phyloP scores from a whole-genome alignment of 495 filamentous ascomycete genomes.

The Xylaria venustula region DNA sequence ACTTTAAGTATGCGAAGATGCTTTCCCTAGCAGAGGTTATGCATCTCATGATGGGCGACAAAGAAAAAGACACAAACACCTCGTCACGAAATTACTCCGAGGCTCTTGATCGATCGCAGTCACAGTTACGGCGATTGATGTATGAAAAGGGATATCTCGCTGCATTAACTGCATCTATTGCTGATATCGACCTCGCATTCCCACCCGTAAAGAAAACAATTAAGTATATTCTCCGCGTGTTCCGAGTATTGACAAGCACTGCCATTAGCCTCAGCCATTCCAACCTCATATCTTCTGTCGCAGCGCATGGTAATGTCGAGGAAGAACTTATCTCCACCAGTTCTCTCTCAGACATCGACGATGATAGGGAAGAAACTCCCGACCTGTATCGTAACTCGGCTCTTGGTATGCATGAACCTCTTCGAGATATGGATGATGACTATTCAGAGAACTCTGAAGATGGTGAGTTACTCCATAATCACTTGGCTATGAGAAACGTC shows the following conservation, averaged over 20 bases:
- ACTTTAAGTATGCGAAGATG: slow-evolving; percentile 82
- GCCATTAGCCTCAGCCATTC: slow-evolving; percentile 80
- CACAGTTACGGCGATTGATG: slow-evolving; percentile 89
- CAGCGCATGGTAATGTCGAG: slow-evolving; percentile 68
- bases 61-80: slow-evolving; percentile 54
- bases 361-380: slow-evolving; percentile 91
- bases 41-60: slow-evolving; percentile 82
- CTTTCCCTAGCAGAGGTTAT: slow-evolving; percentile 87
- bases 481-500: not conserved
- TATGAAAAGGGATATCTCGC: slow-evolving; percentile 95
- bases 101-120: slow-evolving; percentile 50
- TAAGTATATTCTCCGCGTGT: slow-evolving; percentile 89
- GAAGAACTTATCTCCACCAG: slow-evolving; percentile 89
- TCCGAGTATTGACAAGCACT: slow-evolving; percentile 84
- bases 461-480: slow-evolving; percentile 25
- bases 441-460: slow-evolving; percentile 70
- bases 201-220: slow-evolving; percentile 88
- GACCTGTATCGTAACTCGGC: slow-evolving; percentile 97
- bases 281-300: slow-evolving; percentile 62
- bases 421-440: slow-evolving; percentile 65
- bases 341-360: slow-evolving; percentile 82
- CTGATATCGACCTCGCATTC: slow-evolving; percentile 94
- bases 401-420: slow-evolving; percentile 87
- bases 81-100: slow-evolving; percentile 22
- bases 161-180: slow-evolving; percentile 84